phyloP scores from a whole-genome alignment of 345 rosid species.

The Euphorbia peplus region DNA sequence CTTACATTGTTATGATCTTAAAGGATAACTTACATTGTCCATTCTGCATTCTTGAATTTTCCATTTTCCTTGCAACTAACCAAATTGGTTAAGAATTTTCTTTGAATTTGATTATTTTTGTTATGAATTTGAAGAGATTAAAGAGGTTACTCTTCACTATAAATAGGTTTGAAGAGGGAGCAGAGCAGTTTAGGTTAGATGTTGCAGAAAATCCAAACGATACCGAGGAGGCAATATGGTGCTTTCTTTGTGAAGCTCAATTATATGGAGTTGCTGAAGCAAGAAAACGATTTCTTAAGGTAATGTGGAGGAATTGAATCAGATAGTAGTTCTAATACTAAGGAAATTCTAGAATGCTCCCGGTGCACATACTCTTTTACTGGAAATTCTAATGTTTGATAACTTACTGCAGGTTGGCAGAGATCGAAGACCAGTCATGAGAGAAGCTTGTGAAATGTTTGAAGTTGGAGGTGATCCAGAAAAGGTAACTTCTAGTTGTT shows the following conservation, averaged over 20 bases:
- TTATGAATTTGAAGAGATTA: constrained; percentile 10
- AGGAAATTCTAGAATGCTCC: too few species aligned
- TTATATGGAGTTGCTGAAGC: constrained; percentile 62
- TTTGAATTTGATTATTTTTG: not conserved
- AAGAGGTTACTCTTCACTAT: not conserved
- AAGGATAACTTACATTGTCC: too few species aligned
- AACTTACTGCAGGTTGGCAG: constrained; percentile 65
- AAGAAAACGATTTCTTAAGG: constrained; percentile 66
- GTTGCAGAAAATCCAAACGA: constrained; percentile 91
- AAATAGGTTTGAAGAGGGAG: constrained; percentile 78
- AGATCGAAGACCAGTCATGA: constrained; percentile 83
- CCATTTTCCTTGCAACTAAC: too few species aligned
- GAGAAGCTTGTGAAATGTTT: constrained; percentile 72
- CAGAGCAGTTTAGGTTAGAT: constrained; percentile 85
- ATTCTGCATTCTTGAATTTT: too few species aligned
- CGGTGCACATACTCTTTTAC: too few species aligned
- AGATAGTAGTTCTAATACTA: too few species aligned
- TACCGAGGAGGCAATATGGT: constrained; percentile 93
- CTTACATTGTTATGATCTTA: not conserved
- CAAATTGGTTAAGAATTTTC: too few species aligned
- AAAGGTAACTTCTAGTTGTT: constrained; percentile 42
- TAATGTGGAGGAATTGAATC: too few species aligned
- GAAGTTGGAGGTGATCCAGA: constrained; percentile 86
- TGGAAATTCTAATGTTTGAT: too few species aligned
- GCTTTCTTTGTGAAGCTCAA: constrained; percentile 80